Percentiles rank a stretch among this genome's conserved stretches.
These are phyloP conservation scores for Erigeron canadensis DNA, from an alignment of 129 eudicot genomes.

Conservation along the genomic window DNA sequence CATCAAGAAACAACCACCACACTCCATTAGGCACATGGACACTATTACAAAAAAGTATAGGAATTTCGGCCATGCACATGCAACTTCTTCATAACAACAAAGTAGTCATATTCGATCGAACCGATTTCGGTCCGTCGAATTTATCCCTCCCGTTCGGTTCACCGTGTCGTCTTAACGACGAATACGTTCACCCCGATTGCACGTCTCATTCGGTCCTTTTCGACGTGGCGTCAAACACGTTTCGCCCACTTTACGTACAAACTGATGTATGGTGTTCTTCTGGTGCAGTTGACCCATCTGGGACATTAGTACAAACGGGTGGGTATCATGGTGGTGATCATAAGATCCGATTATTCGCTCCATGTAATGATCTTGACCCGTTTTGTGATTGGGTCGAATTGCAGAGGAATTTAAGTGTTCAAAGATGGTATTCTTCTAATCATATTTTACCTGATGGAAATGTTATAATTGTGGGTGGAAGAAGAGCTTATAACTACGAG, in stretches of 20 bases:
- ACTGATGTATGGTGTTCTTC: slow-evolving; percentile 89
- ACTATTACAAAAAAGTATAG: slow-evolving; percentile 50
- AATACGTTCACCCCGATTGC: slow-evolving; percentile 42
- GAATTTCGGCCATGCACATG: slow-evolving; percentile 96
- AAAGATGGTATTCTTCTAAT: slow-evolving; percentile 65
- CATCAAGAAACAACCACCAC: slow-evolving; percentile 10
- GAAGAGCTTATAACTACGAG: slow-evolving; percentile 67
- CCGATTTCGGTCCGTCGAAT: slow-evolving; percentile 72
- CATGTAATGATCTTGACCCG: slow-evolving; percentile 34
- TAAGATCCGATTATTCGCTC: slow-evolving; percentile 53
- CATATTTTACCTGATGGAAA: slow-evolving; percentile 74
- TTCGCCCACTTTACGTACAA: slow-evolving; percentile 60
- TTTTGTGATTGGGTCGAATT: slow-evolving; percentile 71
- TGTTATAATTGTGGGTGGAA: slow-evolving; percentile 75
- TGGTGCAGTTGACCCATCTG: slow-evolving; percentile 61
- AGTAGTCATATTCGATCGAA: slow-evolving; percentile 77
- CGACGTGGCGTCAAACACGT: slow-evolving; percentile 65
- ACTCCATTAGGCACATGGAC: slow-evolving; percentile 58
- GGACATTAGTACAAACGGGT: slow-evolving; percentile 67
- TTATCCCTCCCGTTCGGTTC: slow-evolving; percentile 52
- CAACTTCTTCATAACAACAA: slow-evolving; percentile 78
- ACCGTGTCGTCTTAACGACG: slow-evolving; percentile 45
- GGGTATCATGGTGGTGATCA: slow-evolving; percentile 63
- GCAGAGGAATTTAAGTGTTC: slow-evolving; percentile 34
- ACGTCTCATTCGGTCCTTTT: slow-evolving; percentile 76